Base-by-base conservation (phyloP, 148 eudicot species). In the Fagopyrum tataricum region DNA sequence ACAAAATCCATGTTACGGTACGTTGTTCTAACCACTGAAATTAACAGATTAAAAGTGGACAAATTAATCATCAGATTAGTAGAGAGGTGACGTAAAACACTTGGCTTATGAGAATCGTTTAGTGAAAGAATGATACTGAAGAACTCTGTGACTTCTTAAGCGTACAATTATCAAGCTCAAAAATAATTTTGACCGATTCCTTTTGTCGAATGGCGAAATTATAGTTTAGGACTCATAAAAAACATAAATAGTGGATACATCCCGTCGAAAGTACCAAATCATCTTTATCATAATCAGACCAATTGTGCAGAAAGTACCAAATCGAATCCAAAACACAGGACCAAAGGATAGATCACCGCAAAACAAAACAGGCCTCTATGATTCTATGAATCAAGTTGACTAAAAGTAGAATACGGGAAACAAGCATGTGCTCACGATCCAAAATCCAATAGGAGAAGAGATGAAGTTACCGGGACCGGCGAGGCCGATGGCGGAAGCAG, bases 381-480 rank as follows among this genome's bases (percentile, higher is more conserved):
- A 67, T n/a, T n/a, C n/a, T n/a, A n/a, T n/a, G n/a, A n/a, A 40
- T 6, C 71, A 67, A 67, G 12, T 40, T 7, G 23, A 40, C 10
- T 67, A 39, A 40, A 24, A 23, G n/a, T 21, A 15, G 18, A 62
- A n/a, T 5, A 37, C 4, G 7, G 1, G 41, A 26, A 21, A 37
- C 13, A 66, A 7, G 24, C 67, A 20, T 7, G n/a, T 14, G n/a
- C n/a, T 49, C 18, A 18, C 70, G 70, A 26, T 26, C 70, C 43
- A 66, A 31, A 17, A 31, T 66, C n/a, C 18, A 66, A 66, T 20
- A 11, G 70, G 44, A 12, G 31, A 66, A 55, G 8, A 12, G 21
- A 66, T 24, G 7, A 20, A 48, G 39, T 1, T 77, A 85, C 95
- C 88, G 6, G 91, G 90, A 43, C 88, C 95, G 8, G 79, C 86